Conservation (phyloP, 1,139 yeast genomes). For the Suhomyces wounanorum region DNA sequence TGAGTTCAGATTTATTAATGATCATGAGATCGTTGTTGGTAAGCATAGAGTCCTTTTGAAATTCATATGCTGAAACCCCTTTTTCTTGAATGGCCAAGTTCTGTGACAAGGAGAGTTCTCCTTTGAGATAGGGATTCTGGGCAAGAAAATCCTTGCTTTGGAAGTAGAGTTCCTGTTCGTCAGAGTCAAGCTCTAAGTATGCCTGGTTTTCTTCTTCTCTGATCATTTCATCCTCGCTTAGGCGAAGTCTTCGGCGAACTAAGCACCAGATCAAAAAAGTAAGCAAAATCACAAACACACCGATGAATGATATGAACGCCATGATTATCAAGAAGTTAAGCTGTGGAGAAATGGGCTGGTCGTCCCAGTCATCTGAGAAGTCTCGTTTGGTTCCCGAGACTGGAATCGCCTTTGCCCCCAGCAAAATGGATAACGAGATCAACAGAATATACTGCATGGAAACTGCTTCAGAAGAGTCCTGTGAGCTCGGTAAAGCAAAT, state of each 20-base stretch:
- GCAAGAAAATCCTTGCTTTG: slow-evolving; percentile 63
- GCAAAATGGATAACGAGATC: slow-evolving; percentile 4
- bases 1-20: slow-evolving; percentile 72
- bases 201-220: slow-evolving; percentile 65
- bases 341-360: neutral
- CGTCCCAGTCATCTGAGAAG: neutral
- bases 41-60: slow-evolving; percentile 67
- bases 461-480: neutral
- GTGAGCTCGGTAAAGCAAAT: neutral
- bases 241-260: slow-evolving; percentile 14
- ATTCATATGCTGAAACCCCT: slow-evolving; percentile 93
- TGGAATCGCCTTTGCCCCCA: slow-evolving; percentile 8
- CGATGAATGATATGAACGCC: slow-evolving; percentile 4
- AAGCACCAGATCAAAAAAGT: slow-evolving; percentile 10
- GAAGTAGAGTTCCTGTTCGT: slow-evolving; percentile 79
- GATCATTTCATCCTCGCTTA: slow-evolving; percentile 54
- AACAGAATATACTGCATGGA: slow-evolving; percentile 6
- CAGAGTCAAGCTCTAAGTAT: slow-evolving; percentile 62
- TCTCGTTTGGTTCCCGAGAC: neutral
- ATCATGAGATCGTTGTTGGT: slow-evolving; percentile 63
- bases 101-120: slow-evolving; percentile 49
- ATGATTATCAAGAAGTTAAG: slow-evolving; percentile 5
- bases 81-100: slow-evolving; percentile 78
- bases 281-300: slow-evolving; percentile 8
- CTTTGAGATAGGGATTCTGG: slow-evolving; percentile 56